These are phyloP conservation scores for Suhomyces chickasaworum DNA, from an alignment of 1,139 yeast genomes.

Conservation along the genomic window DNA sequence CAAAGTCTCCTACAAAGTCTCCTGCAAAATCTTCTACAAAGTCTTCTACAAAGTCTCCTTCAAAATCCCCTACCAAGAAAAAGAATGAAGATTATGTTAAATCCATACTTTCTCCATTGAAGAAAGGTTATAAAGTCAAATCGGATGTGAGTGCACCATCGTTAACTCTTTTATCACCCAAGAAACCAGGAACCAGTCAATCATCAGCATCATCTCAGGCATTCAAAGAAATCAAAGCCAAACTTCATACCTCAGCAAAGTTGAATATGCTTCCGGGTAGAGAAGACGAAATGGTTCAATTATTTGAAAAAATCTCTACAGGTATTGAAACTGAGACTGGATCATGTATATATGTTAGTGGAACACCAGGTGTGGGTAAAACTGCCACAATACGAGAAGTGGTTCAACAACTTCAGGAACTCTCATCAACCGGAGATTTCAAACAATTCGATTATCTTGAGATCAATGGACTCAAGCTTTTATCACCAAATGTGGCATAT, in stretches of 20 bases:
- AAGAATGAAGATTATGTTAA: conserved; percentile 21
- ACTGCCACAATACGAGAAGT: conserved; percentile 93
- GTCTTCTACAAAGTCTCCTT: conserved; percentile 12
- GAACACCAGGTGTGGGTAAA: conserved; percentile 98
- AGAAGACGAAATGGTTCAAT: conserved; percentile 78
- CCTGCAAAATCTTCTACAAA: conserved; percentile 8
- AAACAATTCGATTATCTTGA: conserved; percentile 73
- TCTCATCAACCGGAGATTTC: conserved; percentile 48
- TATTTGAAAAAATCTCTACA: conserved; percentile 70
- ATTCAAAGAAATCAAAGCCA: conserved; percentile 57
- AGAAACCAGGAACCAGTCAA: conserved; percentile 12
- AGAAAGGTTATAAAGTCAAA: conserved; percentile 31
- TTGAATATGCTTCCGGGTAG: conserved; percentile 71
- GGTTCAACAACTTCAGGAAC: conserved; percentile 60
- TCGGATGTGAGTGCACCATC: conserved; percentile 28
- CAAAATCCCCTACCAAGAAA: conserved; percentile 12
- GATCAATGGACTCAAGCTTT: conserved; percentile 85
- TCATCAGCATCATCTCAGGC: conserved; percentile 34
- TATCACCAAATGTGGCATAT: conserved; percentile 85
- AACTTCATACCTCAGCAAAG: conserved; percentile 56
- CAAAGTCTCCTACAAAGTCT: neutral
- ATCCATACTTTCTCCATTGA: conserved; percentile 32
- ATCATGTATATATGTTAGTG: conserved; percentile 85
- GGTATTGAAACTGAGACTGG: conserved; percentile 77
- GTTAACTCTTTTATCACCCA: conserved; percentile 29